These are phyloP conservation scores for Dactylonectria macrodidyma DNA, from an alignment of 2,329 filamentous ascomycete genomes.

Conservation along the genomic window DNA sequence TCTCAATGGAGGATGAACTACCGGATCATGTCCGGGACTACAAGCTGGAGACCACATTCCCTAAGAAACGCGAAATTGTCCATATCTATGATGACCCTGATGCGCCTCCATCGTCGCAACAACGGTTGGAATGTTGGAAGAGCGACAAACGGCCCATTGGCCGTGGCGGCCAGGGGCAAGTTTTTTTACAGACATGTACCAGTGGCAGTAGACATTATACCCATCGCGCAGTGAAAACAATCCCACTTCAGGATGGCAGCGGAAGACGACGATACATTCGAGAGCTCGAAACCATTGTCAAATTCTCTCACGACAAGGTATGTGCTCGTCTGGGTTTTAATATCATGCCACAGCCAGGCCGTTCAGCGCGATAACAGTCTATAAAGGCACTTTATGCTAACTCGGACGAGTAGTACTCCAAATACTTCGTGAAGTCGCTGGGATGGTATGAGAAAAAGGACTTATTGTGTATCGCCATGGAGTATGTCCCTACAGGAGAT, in stretches of 20 bases:
- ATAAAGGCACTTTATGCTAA: not conserved
- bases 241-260: conserved; percentile 27
- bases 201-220: conserved; percentile 14
- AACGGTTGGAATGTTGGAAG: conserved; percentile 35
- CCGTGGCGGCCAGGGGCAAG: conserved; percentile 33
- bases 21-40: conserved; percentile 27
- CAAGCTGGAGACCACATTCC: conserved; percentile 25
- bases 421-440: conserved; percentile 43
- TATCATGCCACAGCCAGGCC: not conserved
- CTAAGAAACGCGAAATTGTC: conserved; percentile 17
- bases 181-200: conserved; percentile 35
- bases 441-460: conserved; percentile 42
- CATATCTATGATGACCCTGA: conserved; percentile 34
- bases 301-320: conserved; percentile 43
- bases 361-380: not conserved
- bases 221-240: conserved; percentile 33
- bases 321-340: not conserved
- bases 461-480: conserved; percentile 44
- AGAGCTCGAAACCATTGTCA: conserved; percentile 43
- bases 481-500: conserved; percentile 43
- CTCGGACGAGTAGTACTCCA: conserved; percentile 31
- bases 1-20: conserved; percentile 7
- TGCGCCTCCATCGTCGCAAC: conserved; percentile 26
- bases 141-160: conserved; percentile 29
- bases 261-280: conserved; percentile 28